These are phyloP conservation scores for Colletotrichum lindemuthianum DNA, from an alignment of 2,329 filamentous ascomycete genomes.

Conservation along the genomic window DNA sequence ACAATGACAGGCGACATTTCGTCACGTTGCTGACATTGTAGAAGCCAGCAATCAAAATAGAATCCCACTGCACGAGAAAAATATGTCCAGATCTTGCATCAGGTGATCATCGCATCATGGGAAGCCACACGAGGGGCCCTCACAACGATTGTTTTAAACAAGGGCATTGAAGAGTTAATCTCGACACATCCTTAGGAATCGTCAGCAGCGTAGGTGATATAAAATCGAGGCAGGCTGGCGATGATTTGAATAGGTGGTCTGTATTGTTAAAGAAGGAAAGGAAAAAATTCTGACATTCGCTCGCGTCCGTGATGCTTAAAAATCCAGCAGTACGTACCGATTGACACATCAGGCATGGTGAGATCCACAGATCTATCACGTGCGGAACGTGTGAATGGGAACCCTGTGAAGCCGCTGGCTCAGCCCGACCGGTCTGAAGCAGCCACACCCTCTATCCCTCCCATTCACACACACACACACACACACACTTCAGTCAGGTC, in stretches of 20 bases:
- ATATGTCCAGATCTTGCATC: slow-evolving; percentile 68
- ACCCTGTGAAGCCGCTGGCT: too few relatives aligned
- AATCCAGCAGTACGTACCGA: slow-evolving; percentile 1
- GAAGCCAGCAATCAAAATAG: neutral
- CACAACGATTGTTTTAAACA: slow-evolving; percentile 76
- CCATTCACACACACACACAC: too few relatives aligned
- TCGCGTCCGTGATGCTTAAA: slow-evolving; percentile 30
- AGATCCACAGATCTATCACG: slow-evolving; percentile 1
- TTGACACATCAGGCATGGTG: slow-evolving; percentile 6
- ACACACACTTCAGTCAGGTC: slow-evolving; percentile 23
- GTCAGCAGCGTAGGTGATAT: slow-evolving; percentile 54
- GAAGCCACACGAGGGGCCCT: slow-evolving; percentile 70
- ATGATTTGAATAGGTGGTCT: slow-evolving; percentile 59
- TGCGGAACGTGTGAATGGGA: slow-evolving; percentile 1
- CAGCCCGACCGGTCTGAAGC: slow-evolving; percentile 6
- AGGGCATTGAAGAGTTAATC: slow-evolving; percentile 64
- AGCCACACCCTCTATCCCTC: slow-evolving; percentile 12
- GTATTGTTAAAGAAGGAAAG: slow-evolving; percentile 46
- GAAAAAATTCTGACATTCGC: slow-evolving; percentile 17
- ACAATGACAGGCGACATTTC: neutral
- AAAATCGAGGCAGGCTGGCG: slow-evolving; percentile 46
- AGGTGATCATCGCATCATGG: slow-evolving; percentile 77
- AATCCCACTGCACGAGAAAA: slow-evolving; percentile 12
- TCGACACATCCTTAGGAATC: slow-evolving; percentile 66
- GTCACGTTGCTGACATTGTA: neutral